Base-by-base conservation (phyloP, 2,329 filamentous ascomycete species). In the Aphanocladium album region DNA sequence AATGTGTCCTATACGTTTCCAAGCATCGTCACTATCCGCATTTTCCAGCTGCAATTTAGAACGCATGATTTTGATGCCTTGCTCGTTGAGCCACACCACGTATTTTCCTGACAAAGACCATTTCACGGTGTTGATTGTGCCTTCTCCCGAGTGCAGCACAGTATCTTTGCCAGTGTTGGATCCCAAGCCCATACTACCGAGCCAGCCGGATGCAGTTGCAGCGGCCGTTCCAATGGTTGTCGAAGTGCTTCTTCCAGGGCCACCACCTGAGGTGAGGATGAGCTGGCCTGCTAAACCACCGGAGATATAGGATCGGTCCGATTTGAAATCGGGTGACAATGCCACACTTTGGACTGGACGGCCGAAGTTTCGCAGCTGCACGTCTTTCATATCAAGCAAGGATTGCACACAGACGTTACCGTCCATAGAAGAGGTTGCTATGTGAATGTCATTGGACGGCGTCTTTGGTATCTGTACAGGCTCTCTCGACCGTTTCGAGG, bases 31-130 rank as follows among this genome's bases (percentile, higher is more conserved):
- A 1, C 83, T 78, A 69, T 96, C 89, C 14, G 82, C 82, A 64
- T 80, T 86, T 6, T 96, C 91, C 5, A 97, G 80, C 66, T 93
- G 86, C 21, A 96, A 71, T 71, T 95, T 91, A 5, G 91, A 91
- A 41, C 95, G 86, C 93, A 98, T 98, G 63, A 99, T 95, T 73
- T 97, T 97, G 71, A 98, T 96, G 4, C 95, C 95, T 69, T 96
- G 89, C 74, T 99, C 95, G 69, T 98, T 99, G 45, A 96, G 83
- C 95, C 95, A 99, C 0, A 88, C 90, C 1, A 97, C 89, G 69
- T 93, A 98, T 75, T 89, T 95, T 1, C 95, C 93, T 0, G 91
- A 93, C 45, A 93, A 73, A 0, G 93, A 98, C 92, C 93, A 99
- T 73, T 96, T 93, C 70, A 99, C 95, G 3, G 88, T 89, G 71